A percentile compares a stretch with the other conserved stretches of the same genome.
phyloP scores from a whole-genome alignment of 2,329 filamentous ascomycete species.

The Colletotrichum endophyticum region DNA sequence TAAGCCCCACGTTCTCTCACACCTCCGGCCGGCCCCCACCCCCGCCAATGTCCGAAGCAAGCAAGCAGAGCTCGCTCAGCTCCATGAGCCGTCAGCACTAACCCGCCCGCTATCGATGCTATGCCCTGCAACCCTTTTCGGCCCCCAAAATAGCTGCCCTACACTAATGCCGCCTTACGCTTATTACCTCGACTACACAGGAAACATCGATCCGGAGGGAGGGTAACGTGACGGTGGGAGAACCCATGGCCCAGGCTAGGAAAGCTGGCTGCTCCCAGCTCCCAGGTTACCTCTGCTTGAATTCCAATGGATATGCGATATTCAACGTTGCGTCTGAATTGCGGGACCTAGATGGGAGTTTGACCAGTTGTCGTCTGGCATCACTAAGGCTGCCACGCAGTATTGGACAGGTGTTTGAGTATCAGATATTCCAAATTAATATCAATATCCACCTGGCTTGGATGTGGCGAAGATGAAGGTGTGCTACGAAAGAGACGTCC shows the following conservation, averaged over 20 bases:
- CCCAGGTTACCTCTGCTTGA: neutral
- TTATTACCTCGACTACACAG: neutral
- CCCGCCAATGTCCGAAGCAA: neutral
- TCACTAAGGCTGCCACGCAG: neutral
- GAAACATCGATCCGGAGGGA: neutral
- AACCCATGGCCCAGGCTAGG: neutral
- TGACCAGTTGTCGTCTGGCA: neutral
- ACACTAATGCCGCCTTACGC: neutral
- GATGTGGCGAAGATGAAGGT: neutral
- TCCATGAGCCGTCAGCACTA: neutral
- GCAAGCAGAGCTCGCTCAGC: neutral
- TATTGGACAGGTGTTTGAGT: neutral
- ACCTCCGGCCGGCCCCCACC: neutral
- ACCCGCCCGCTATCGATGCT: neutral
- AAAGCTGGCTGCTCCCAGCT: neutral
- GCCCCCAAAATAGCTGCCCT: neutral
- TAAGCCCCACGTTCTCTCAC: neutral
- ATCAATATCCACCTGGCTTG: neutral
- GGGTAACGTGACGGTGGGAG: neutral
- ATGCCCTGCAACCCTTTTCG: neutral
- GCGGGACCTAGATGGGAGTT: neutral
- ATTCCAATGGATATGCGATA: neutral
- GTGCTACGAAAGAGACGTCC: neutral
- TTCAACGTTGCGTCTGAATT: neutral
- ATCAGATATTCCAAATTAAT: neutral